A percentile compares a stretch with the other conserved stretches of the same genome.
Conservation (phyloP, 371 early-diverging fungal species). For the Astathelohania contejeani region DNA sequence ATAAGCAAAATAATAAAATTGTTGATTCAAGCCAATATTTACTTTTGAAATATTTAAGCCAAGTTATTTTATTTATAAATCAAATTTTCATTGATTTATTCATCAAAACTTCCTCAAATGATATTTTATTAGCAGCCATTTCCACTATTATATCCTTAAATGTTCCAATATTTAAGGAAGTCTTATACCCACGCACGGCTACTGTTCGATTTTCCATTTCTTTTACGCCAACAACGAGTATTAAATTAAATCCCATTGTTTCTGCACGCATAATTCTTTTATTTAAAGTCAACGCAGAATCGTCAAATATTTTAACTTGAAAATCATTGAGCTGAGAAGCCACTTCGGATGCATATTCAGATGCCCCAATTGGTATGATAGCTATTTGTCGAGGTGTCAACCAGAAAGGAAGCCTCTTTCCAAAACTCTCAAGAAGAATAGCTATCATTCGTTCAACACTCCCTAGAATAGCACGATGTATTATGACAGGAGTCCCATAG, state of each 20-base stretch:
- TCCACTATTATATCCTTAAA: neutral
- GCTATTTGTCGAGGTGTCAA: conserved; percentile 79
- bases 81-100: too few relatives aligned
- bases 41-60: too few relatives aligned
- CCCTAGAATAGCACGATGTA: conserved; percentile 94
- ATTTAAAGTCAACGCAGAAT: conserved; percentile 66
- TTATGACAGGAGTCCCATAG: conserved; percentile 76
- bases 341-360: conserved; percentile 46
- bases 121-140: neutral
- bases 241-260: conserved; percentile 69
- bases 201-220: conserved; percentile 66
- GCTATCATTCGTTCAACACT: conserved; percentile 92
- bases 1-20: too few relatives aligned
- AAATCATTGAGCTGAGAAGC: conserved; percentile 51
- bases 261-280: conserved; percentile 85
- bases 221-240: conserved; percentile 76
- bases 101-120: neutral
- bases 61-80: too few relatives aligned
- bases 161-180: neutral
- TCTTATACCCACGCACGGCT: conserved; percentile 25
- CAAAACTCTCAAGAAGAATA: conserved; percentile 81
- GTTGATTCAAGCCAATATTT: too few relatives aligned
- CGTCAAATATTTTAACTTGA: conserved; percentile 54
- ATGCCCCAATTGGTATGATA: conserved; percentile 55
- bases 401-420: conserved; percentile 94